Base-by-base conservation (phyloP, 768 basidiomycete species). In the Suillus cothurnatus region DNA sequence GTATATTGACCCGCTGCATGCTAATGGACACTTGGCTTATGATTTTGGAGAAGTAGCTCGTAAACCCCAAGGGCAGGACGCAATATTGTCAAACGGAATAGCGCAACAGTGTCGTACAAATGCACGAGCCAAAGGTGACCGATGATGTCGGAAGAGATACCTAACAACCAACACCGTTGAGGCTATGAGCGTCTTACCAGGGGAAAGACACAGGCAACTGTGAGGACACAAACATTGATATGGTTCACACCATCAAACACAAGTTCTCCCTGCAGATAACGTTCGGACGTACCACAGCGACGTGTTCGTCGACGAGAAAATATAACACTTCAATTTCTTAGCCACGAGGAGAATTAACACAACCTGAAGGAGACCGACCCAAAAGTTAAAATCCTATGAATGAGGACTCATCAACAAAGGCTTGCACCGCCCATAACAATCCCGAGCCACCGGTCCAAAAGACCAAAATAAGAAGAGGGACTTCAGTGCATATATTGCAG, bases 311-410 rank as follows among this genome's bases (percentile, higher is more conserved):
- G 45, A 34, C 9, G 32, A 34, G 32, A 34, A 34, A 34, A 34
- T 34, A 34, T 34, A 34, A 63, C n/a, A 81, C 68, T 12, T 76
- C 77, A 53, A 76, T 76, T 4, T 78, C 66, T 82, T 84, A 52
- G 79, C 78, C 57, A 81, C 78, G n/a, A 80, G 65, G 65, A 81
- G 80, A 14, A 80, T 81, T 78, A 1, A 9, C 34, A 34, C 11
- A 34, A 9, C 9, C 11, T 34, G 11, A 34, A 34, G 8, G 34
- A 34, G 34, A 34, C 34, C 34, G 4, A 34, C 34, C 9, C 6
- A 34, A 9, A 34, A 34, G 34, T 9, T 9, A 9, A 34, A 9
- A 9, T 34, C 34, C 34, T 34, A 9, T 34, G 34, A 34, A 34
- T 34, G 34, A 34, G 11, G 34, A 34, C 34, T n/a, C n/a, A n/a